phyloP scores from a whole-genome alignment of 225 moss, liverwort and hornwort species.

The Bryum argenteum region DNA sequence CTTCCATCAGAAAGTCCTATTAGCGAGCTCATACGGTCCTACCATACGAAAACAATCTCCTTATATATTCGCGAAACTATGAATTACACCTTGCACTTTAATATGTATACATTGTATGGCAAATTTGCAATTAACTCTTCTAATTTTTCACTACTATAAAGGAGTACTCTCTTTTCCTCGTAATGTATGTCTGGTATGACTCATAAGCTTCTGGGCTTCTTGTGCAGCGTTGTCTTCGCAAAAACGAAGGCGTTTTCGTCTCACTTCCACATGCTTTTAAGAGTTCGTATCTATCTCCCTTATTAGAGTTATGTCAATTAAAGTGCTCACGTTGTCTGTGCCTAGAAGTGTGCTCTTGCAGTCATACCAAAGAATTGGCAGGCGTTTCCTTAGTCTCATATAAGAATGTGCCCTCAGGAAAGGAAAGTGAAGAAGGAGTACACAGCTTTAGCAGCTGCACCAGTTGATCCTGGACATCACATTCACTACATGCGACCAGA shows the following conservation, averaged over 20 bases:
- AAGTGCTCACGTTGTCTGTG: too few relatives aligned
- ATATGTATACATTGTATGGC: too few relatives aligned
- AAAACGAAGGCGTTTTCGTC: conserved; percentile 85
- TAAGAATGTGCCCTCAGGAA: conserved; percentile 53
- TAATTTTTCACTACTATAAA: too few relatives aligned
- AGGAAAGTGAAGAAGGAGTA: conserved; percentile 93
- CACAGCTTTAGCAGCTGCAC: conserved; percentile 75
- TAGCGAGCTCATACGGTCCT: too few relatives aligned
- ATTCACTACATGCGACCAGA: conserved; percentile 85
- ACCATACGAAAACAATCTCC: too few relatives aligned
- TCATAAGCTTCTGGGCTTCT: conserved; percentile 30
- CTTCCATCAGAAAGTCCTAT: too few relatives aligned
- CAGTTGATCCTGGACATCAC: conserved; percentile 61
- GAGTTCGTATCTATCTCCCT: conserved; percentile 53
- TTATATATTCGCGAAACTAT: too few relatives aligned
- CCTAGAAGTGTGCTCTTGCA: neutral
- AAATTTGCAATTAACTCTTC: too few relatives aligned
- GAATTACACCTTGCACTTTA: too few relatives aligned
- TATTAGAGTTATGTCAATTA: neutral
- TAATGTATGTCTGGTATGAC: neutral
- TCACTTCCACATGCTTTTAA: conserved; percentile 84
- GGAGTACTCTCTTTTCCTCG: neutral
- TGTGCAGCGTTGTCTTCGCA: conserved; percentile 82
- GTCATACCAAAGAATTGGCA: too few relatives aligned
- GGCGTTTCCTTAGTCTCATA: neutral